Evolutionary conservation across 177 flowering plant genomes (phyloP).

Genomic region (Telopea speciosissima): DNA sequence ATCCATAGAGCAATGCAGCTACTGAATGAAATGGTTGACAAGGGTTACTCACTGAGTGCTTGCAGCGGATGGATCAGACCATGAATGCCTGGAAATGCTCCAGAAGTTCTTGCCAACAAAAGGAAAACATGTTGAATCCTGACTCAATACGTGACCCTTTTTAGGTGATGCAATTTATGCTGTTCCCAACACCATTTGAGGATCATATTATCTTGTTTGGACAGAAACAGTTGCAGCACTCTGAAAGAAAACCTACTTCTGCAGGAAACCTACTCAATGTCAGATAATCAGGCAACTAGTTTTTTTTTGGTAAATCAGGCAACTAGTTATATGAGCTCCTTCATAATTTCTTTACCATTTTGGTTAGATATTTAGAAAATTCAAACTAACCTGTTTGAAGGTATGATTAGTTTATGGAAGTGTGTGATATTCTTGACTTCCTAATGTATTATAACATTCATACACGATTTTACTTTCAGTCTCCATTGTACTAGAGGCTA

Average conservation of each 20-base stretch:
- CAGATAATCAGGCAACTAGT: too few species aligned
- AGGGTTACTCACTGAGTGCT: not conserved
- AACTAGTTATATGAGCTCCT: not conserved
- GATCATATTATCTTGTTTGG: not conserved
- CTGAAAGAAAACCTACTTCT: not conserved
- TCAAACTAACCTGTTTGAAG: too few species aligned
- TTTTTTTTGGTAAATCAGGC: too few species aligned
- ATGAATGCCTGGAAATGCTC: too few species aligned
- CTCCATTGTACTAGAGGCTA: not conserved
- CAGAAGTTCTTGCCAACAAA: too few species aligned
- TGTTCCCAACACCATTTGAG: not conserved
- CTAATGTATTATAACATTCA: not conserved
- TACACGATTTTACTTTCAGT: not conserved
- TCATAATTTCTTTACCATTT: not conserved
- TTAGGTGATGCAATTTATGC: not conserved
- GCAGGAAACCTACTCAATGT: too few species aligned
- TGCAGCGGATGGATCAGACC: too few species aligned
- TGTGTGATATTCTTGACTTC: too few species aligned
- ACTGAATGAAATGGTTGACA: conserved; percentile 1
- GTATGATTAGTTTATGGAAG: too few species aligned
- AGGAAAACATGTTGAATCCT: not conserved
- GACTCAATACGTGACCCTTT: too few species aligned
- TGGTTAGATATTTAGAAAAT: not conserved
- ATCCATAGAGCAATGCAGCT: not conserved
- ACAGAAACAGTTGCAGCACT: not conserved